Percentiles rank a stretch among this genome's conserved stretches.
Evolutionary conservation across 2,329 filamentous ascomycete species (phyloP).

Genomic region (Colletotrichum viniferum): DNA sequence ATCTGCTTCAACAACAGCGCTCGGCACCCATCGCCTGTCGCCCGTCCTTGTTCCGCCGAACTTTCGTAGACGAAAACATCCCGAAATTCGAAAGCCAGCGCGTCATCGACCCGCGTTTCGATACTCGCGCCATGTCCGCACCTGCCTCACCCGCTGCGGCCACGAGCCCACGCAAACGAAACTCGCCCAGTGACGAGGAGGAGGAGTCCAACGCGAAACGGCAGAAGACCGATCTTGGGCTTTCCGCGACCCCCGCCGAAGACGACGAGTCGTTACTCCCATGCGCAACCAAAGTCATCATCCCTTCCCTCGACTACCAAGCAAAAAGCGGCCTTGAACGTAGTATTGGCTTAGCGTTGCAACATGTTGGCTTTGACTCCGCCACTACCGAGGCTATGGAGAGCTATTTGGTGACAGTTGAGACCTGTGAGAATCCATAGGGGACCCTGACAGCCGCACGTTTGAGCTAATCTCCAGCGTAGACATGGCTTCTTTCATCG

Average conservation of each 20-base stretch:
- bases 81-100: neutral
- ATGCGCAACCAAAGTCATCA: slow-evolving; percentile 1
- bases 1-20: neutral
- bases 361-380: slow-evolving; percentile 63
- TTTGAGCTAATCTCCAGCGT: slow-evolving; percentile 24
- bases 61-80: neutral
- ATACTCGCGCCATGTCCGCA: neutral
- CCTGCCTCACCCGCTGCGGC: neutral
- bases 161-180: slow-evolving; percentile 4
- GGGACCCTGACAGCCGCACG: neutral
- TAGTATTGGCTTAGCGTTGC: slow-evolving; percentile 58
- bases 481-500: slow-evolving; percentile 57
- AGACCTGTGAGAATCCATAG: slow-evolving; percentile 55
- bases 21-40: neutral
- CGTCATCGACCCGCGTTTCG: neutral
- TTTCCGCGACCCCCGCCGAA: neutral
- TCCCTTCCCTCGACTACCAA: slow-evolving; percentile 33
- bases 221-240: neutral
- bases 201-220: neutral
- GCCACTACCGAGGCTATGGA: slow-evolving; percentile 63
- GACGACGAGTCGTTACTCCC: neutral
- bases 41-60: neutral
- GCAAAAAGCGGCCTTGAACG: slow-evolving; percentile 53
- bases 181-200: neutral
- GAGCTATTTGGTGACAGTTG: slow-evolving; percentile 58